Evolutionary conservation across 2,329 filamentous ascomycete species (phyloP), one percentile per base, ranked within the genome.

Genomic region (Aspergillus brunneoviolaceus): DNA sequence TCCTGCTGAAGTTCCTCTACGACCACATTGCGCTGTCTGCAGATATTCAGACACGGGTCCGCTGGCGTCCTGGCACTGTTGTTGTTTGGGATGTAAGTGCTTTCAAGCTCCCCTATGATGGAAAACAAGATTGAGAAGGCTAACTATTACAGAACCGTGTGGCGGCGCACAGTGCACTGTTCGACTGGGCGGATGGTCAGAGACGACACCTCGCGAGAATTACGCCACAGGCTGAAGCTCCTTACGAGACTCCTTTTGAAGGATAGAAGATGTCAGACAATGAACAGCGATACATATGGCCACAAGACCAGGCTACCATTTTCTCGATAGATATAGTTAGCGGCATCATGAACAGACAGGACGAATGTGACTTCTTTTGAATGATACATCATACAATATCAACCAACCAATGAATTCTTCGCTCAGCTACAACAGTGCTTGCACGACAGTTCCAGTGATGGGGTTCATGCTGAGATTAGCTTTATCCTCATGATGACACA

Each of bases 101-200:
- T 31, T 55, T 21, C 49, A 21, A 42, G 11, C 23, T 5, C 42
- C 19, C 29, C n/a, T 11, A 12, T 12, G 14, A 35, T 4, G 2
- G 33, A 35, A 16, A 1, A 3, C 21, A 10, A 16, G 10, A 11
- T 49, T 45, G 49, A 29, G 12, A 49, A 2, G 23, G 16, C 65
- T 69, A 29, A 68, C 57, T 19, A 51, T 21, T 9, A 11, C 59
- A 81, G 71, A 95, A 94, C 78, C 82, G 91, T 33, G 85, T 93
- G 0, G 92, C 89, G 10, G 84, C 87, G 66, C 91, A 96, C 74
- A 89, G 89, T 6, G 91, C 91, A 2, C 79, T 94, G 45, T 80
- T 94, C 3, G 91, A 96, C 73, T 96, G 91, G 91, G 85, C 89
- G 67, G 86, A 86, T 72, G 91, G 91, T 3, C 86, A 91, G 74